A percentile compares a stretch with the other conserved stretches of the same genome.
Evolutionary conservation across 495 filamentous ascomycete species (phyloP).

Genomic region (Cercophora samala): DNA sequence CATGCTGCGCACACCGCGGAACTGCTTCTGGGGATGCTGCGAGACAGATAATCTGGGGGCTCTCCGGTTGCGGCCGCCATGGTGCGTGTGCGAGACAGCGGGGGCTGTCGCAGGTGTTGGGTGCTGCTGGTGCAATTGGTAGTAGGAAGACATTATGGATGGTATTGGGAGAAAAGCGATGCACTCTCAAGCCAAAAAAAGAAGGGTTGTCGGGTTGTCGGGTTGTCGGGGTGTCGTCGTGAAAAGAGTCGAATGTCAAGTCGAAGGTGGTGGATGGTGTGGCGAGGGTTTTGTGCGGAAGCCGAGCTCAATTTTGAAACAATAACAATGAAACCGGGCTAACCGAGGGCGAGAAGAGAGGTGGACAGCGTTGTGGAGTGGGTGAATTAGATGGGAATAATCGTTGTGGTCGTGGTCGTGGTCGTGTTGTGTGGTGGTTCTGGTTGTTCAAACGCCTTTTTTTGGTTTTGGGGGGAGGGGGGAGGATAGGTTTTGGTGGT

Average conservation of each 20-base stretch:
- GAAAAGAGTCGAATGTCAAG: constrained; percentile 7
- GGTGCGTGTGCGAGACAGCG: constrained; percentile 66
- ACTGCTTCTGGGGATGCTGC: constrained; percentile 81
- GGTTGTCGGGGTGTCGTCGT: background rate
- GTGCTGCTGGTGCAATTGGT: constrained; percentile 63
- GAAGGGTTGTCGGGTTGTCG: too few relatives aligned
- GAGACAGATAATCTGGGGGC: constrained; percentile 75
- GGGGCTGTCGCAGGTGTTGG: constrained; percentile 54
- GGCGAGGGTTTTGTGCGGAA: constrained; percentile 21
- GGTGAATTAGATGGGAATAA: background rate
- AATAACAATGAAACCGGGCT: constrained; percentile 33
- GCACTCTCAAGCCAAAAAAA: constrained; percentile 16
- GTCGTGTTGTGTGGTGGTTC: constrained; percentile 14
- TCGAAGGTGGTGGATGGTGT: constrained; percentile 19
- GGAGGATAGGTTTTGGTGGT: constrained; percentile 21
- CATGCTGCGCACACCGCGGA: constrained; percentile 75
- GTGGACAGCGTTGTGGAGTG: constrained; percentile 4
- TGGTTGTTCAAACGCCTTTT: constrained; percentile 11
- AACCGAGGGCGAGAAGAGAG: constrained; percentile 16
- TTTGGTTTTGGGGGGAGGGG: constrained; percentile 13
- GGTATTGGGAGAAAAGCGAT: constrained; percentile 15
- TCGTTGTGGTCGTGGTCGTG: constrained; percentile 4
- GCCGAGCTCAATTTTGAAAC: constrained; percentile 29
- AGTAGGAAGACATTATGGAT: constrained; percentile 72
- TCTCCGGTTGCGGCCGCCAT: constrained; percentile 82